Evolutionary conservation across 2,329 filamentous ascomycete genomes (phyloP), one percentile per base, ranked within the genome.

Genomic region (Fusarium tuaranense): DNA sequence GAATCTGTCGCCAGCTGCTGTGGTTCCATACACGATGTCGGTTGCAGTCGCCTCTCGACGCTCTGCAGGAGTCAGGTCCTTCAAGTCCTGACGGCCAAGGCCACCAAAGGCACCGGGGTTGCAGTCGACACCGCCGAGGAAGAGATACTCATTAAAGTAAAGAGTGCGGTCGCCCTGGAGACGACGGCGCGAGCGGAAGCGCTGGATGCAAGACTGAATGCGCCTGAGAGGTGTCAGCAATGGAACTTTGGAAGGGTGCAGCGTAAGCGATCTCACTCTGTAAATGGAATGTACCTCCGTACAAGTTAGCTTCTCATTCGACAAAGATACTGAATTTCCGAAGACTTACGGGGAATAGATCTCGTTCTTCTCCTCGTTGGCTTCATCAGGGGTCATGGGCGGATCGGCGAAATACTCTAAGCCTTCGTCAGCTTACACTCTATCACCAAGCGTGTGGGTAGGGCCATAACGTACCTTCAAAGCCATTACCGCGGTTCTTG

Each of bases 131-230:
- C 97, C 96, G 4, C 97, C 97, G 53, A 96, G 92, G 39, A 90
- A 88, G 67, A 98, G 89, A 79, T 97, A 98, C 73, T 93, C 94
- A 78, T 90, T 88, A 83, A 99, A 97, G 38, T 95, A 84, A 20
- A 88, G 85, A 6, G 86, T 82, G 27, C 91, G 91, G 5, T 90
- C 86, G 14, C 86, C 82, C 68, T 93, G 89, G 68, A 98, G 89
- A 74, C 94, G 95, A 36, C 95, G 93, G 57, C 92, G 93, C 39
- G 90, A 87, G 71, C 93, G 91, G 84, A 92, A 99, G 16, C 95
- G 92, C 75, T 95, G 92, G 65, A 98, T 93, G 57, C 94, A 97
- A 30, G 92, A 89, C 79, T 98, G 92, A 46, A 98, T 94, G 57
- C 97, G 94, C 66, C 93, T 93, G 58, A 10, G 1, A 25, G 20